Conservation (phyloP, 371 early-diverging fungal species). For the Amoeboaphelidium protococcarum region DNA sequence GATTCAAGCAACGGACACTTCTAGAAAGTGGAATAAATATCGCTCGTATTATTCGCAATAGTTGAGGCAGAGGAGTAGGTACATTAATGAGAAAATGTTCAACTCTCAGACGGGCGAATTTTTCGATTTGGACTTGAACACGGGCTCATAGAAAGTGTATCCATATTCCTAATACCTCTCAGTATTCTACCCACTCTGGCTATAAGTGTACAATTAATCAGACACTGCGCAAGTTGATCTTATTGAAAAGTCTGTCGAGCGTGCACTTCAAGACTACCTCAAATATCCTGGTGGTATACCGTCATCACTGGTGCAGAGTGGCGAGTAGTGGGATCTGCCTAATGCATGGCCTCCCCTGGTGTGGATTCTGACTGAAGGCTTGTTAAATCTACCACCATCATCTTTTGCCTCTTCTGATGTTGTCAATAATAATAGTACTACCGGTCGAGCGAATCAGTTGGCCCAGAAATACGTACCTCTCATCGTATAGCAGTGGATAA, state of each 20-base stretch:
- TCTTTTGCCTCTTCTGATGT: too few relatives aligned
- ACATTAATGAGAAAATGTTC: conserved; percentile 23
- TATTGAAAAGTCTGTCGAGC: too few relatives aligned
- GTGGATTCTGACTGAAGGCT: conserved; percentile 8
- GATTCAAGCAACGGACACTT: too few relatives aligned
- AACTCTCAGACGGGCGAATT: conserved; percentile 15
- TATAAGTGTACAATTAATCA: too few relatives aligned
- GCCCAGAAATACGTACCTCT: background rate
- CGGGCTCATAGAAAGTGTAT: background rate
- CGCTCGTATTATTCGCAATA: conserved; percentile 12
- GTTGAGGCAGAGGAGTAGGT: conserved; percentile 14
- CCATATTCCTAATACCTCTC: too few relatives aligned
- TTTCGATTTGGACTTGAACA: conserved; percentile 25
- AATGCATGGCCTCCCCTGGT: conserved; percentile 44
- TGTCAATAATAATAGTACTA: background rate
- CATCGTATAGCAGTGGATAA: background rate
- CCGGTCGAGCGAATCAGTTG: background rate
- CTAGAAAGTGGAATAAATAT: too few relatives aligned
- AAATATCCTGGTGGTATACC: conserved; percentile 36
- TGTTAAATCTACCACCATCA: conserved; percentile 2
- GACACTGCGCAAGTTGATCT: too few relatives aligned
- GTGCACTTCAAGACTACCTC: too few relatives aligned
- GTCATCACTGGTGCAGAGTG: conserved; percentile 22
- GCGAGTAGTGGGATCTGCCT: conserved; percentile 69
- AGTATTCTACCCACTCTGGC: too few relatives aligned